Base-by-base conservation (phyloP, 345 rosid genomes). In the Gossypium stocksii region DNA sequence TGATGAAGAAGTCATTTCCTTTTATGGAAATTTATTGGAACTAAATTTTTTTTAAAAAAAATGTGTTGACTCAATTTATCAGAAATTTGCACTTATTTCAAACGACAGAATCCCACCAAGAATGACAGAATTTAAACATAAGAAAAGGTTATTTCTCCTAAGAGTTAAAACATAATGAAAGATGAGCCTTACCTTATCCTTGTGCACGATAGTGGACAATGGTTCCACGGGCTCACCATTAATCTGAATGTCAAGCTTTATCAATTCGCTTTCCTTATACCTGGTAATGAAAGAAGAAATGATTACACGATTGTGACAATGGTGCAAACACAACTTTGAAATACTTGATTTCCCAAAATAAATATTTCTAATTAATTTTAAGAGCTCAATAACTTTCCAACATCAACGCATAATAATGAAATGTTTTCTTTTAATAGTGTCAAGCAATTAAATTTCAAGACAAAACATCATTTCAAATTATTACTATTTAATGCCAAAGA, bases 221-320 rank as follows among this genome's bases (percentile, higher is more conserved):
- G 99, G 98, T 74, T 93, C 97, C 72, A 95, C 99, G 27, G 74
- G 74, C 17, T 95, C 98, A 46, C 94, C 89, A 82, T 93, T 95
- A 48, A 95, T 95, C 81, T 80, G 83, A 82, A 95, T 86, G 82
- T 95, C 99, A 44, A 95, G 99, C 86, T 89, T 95, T 78, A 87
- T 85, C 74, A 93, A 82, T 23, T 91, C 86, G 71, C 97, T 91
- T 83, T 89, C 94, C 83, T 82, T 88, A 85, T 93, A 95, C 82
- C 99, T 93, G 82, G 81, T 59, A 77, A 76, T 66, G 74, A 69
- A 64, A 66, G 76, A 64, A 66, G 76, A 70, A 76, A 68, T 77
- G n/a, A 84, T 74, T 27, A 38, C 20, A 34, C 17, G 0, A 65
- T 7, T 17, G 43, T 27, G 22, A 56, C 7, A 9, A 10, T 20